Evolutionary conservation across 805 yeast species (phyloP).

Genomic region (Suhomyces sp.): DNA sequence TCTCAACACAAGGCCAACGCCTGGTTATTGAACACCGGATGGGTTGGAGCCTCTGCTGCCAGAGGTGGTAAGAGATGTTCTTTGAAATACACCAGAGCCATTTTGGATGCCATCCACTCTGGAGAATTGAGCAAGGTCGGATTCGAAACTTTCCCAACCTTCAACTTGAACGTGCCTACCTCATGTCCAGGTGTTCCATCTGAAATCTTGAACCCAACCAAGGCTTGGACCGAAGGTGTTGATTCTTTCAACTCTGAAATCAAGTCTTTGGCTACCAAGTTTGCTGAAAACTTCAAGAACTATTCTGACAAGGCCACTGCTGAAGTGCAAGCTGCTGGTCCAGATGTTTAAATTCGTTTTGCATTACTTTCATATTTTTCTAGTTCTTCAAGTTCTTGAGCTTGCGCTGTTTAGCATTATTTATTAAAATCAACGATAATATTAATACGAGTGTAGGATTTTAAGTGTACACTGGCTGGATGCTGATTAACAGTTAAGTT

Average conservation of each 20-base stretch:
- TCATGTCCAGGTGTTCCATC: slow-evolving; percentile 78
- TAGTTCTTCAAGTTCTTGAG: slow-evolving; percentile 1
- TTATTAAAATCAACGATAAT: too few species aligned
- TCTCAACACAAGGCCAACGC: slow-evolving; percentile 85
- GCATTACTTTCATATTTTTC: slow-evolving; percentile 1
- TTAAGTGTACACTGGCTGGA: too few species aligned
- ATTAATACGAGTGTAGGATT: too few species aligned
- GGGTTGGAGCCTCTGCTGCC: slow-evolving; percentile 93
- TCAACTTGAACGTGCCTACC: slow-evolving; percentile 86
- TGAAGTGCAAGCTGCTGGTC: slow-evolving; percentile 94
- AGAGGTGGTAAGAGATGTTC: slow-evolving; percentile 98
- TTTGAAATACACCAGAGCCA: slow-evolving; percentile 95
- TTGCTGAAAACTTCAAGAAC: slow-evolving; percentile 82
- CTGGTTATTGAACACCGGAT: slow-evolving; percentile 96
- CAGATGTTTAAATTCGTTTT: slow-evolving; percentile 39
- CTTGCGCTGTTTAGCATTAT: neutral
- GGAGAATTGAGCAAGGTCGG: slow-evolving; percentile 80
- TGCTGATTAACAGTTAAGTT: too few species aligned
- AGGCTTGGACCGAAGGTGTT: slow-evolving; percentile 62
- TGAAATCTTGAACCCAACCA: slow-evolving; percentile 83
- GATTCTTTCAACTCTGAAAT: slow-evolving; percentile 39
- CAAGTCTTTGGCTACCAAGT: slow-evolving; percentile 69
- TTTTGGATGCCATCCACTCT: slow-evolving; percentile 89
- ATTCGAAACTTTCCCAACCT: slow-evolving; percentile 81
- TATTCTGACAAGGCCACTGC: slow-evolving; percentile 78